phyloP scores from a whole-genome alignment of 331 rosid species.

The Telfairia occidentalis region DNA sequence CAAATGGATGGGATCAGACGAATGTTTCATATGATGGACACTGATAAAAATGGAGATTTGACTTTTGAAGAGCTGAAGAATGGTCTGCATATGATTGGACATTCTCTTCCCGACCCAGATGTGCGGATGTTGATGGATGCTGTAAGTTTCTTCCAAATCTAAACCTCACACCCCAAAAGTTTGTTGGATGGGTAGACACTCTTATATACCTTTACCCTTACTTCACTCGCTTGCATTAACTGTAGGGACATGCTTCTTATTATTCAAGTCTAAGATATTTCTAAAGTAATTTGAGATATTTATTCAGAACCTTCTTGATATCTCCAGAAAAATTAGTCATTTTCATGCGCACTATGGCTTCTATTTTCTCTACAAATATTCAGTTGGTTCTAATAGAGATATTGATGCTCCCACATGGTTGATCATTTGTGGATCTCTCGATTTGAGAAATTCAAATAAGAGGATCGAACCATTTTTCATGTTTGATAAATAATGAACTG shows the following conservation, averaged over 20 bases:
- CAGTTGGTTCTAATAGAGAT: not conserved
- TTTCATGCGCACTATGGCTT: not conserved
- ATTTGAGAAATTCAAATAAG: not conserved
- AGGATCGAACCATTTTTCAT: not conserved
- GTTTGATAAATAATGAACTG: not conserved
- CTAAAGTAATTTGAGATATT: not conserved
- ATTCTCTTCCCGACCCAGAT: slow-evolving; percentile 14
- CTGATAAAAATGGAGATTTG: slow-evolving; percentile 18
- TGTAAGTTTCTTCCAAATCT: slow-evolving; percentile 10
- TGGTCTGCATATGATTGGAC: slow-evolving; percentile 17
- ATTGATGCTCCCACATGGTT: not conserved
- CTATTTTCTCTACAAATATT: not conserved
- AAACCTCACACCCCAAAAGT: not conserved
- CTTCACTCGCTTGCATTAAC: not conserved
- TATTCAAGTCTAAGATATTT: not conserved
- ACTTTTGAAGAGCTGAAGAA: slow-evolving; percentile 16
- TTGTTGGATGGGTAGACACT: not conserved
- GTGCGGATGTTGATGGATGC: slow-evolving; percentile 15
- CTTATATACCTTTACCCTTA: not conserved
- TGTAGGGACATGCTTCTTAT: not conserved
- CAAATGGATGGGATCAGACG: slow-evolving; percentile 18
- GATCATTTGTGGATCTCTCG: not conserved
- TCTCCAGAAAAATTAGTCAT: not conserved
- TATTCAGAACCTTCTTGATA: not conserved
- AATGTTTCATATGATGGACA: slow-evolving; percentile 19